Percentiles rank a stretch among this genome's conserved stretches.
These are phyloP conservation scores for Phytopythium litorale DNA, from an alignment of 352 stramenopile genomes.

Conservation along the genomic window DNA sequence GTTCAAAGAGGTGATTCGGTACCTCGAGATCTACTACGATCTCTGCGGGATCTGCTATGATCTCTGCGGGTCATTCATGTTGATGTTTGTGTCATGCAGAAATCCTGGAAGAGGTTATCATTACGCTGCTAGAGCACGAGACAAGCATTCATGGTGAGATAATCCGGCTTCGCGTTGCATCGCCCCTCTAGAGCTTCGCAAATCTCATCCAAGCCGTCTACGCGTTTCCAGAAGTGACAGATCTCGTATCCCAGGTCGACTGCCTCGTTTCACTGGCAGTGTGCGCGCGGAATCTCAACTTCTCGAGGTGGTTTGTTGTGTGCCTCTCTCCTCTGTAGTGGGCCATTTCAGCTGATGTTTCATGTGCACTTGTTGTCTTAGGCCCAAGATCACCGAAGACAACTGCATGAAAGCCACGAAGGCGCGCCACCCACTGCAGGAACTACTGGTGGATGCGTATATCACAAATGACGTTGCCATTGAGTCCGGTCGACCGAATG, in stretches of 20 bases:
- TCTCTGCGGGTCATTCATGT: neutral
- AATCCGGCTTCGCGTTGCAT: neutral
- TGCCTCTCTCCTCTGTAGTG: neutral
- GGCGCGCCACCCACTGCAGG: slow-evolving; percentile 78
- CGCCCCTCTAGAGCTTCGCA: slow-evolving; percentile 1
- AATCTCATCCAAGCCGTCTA: neutral
- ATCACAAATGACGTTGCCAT: slow-evolving; percentile 78
- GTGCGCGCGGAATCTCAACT: slow-evolving; percentile 68
- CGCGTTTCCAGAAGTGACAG: slow-evolving; percentile 54
- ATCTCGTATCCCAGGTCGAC: slow-evolving; percentile 62
- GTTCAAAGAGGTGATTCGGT: slow-evolving; percentile 57
- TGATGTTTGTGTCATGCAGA: slow-evolving; percentile 23
- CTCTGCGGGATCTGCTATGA: too few relatives aligned
- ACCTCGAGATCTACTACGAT: neutral
- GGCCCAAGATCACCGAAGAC: slow-evolving; percentile 11
- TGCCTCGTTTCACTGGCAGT: slow-evolving; percentile 66
- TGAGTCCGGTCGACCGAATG: slow-evolving; percentile 14
- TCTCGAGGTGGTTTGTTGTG: slow-evolving; percentile 55
- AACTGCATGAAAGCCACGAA: slow-evolving; percentile 51
- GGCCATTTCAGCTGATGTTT: neutral
- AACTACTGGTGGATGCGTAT: slow-evolving; percentile 78
- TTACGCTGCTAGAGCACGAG: slow-evolving; percentile 69
- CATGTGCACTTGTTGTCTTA: neutral
- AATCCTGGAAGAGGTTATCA: slow-evolving; percentile 69
- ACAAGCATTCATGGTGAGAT: slow-evolving; percentile 52